Base-by-base conservation (phyloP, 2,329 filamentous ascomycete species). In the Lecanicillium sp. region DNA sequence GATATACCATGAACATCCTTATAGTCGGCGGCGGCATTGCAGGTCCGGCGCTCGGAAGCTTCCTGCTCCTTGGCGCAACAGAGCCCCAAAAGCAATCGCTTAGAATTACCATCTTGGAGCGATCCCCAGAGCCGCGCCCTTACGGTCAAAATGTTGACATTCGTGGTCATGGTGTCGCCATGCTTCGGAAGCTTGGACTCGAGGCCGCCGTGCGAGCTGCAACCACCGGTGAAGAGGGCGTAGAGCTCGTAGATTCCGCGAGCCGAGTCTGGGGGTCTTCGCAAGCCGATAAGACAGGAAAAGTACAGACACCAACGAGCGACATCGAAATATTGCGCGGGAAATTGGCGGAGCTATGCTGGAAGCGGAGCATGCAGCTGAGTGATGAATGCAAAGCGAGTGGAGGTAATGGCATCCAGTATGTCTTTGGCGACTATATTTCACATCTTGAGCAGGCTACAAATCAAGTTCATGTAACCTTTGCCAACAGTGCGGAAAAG, bases 301-400 rank as follows among this genome's bases (percentile, higher is more conserved):
- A 70, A 0, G 56, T 54, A 26, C 72, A 77, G 55, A 62, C 61
- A 8, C 59, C 78, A 21, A 77, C 73, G 0, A 73, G 70, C 50
- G 79, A 83, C 48, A 80, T 69, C 51, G 79, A 83, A 62, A 75
- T 83, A 40, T 74, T 83, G 68, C 67, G 79, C 8, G 77, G 74
- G 7, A 40, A 40, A 5, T 26, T 49, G 20, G 47, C 40, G 0
- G 74, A 80, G 44, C 56, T 83, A n/a, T 69, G 71, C 4, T 60
- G 63, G 10, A 62, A 81, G 2, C 38, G 41, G n/a, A 49, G 47
- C 21, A 24, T 20, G 39, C 23, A 44, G 19, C 57, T 83, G 2
- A 73, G 73, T 54, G 65, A 76, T 1, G 61, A 54, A 15, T 67
- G 63, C 24, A 50, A 59, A 9, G 52, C 59, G 11, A 54, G 48